Conservation (phyloP, 108 stramenopile genomes). For the Nitzschia sp. region DNA sequence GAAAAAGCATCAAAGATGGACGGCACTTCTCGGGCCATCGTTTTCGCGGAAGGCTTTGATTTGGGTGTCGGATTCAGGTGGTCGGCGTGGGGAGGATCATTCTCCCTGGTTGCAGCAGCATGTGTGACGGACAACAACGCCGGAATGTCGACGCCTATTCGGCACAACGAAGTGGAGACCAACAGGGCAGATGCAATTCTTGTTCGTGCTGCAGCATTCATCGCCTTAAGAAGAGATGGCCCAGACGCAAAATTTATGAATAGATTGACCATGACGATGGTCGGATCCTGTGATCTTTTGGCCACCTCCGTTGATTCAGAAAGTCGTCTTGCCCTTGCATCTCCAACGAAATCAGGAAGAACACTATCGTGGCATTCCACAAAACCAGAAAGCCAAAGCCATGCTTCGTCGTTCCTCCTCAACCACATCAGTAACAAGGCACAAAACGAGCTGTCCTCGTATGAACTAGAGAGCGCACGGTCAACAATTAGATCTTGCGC, state of each 20-base stretch:
- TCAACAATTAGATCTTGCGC: constrained; percentile 44
- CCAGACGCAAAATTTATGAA: constrained; percentile 70
- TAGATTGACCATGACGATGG: constrained; percentile 52
- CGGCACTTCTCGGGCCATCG: neutral
- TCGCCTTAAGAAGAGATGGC: constrained; percentile 58
- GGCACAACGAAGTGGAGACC: constrained; percentile 52
- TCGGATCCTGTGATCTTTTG: constrained; percentile 17
- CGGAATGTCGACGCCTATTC: constrained; percentile 70
- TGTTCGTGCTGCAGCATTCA: constrained; percentile 56
- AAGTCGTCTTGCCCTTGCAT: constrained; percentile 12
- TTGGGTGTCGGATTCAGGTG: constrained; percentile 9
- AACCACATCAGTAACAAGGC: constrained; percentile 73
- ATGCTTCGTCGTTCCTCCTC: constrained; percentile 42
- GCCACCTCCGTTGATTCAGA: neutral
- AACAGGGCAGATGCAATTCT: constrained; percentile 57
- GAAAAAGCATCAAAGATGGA: neutral
- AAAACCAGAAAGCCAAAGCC: constrained; percentile 46
- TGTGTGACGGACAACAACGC: constrained; percentile 45
- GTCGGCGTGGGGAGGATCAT: constrained; percentile 28
- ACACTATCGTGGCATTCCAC: constrained; percentile 35
- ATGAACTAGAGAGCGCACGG: constrained; percentile 18
- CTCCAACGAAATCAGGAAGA: constrained; percentile 15
- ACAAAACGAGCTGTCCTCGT: constrained; percentile 48
- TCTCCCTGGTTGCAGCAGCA: constrained; percentile 19
- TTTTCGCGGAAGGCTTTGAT: neutral